A percentile compares a stretch with the other conserved stretches of the same genome.
Evolutionary conservation across 1,139 yeast genomes (phyloP).

Genomic region (Yamadazyma jaroonii): DNA sequence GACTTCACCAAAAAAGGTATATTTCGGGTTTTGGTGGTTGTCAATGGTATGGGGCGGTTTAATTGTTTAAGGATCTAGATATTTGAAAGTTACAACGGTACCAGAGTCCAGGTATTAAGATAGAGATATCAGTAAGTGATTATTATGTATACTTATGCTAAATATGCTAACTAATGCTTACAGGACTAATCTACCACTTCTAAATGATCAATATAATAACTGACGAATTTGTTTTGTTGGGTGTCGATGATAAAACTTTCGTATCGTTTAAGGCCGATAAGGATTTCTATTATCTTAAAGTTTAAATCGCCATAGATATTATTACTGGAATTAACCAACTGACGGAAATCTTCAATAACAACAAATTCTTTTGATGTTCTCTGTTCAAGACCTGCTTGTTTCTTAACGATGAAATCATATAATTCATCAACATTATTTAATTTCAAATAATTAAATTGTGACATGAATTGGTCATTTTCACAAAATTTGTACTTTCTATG

Average conservation of each 20-base stretch:
- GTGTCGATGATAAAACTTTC: slow-evolving; percentile 10
- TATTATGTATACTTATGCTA: too few relatives aligned
- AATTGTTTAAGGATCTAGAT: too few relatives aligned
- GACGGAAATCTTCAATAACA: slow-evolving; percentile 15
- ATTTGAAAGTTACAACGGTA: too few relatives aligned
- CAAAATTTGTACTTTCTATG: background rate
- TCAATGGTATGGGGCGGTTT: too few relatives aligned
- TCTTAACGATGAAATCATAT: background rate
- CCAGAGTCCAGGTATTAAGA: too few relatives aligned
- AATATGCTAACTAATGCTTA: too few relatives aligned
- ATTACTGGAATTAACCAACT: slow-evolving; percentile 10
- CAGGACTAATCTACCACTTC: background rate
- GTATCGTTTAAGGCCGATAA: slow-evolving; percentile 7
- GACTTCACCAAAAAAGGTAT: too few relatives aligned
- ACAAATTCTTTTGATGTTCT: slow-evolving; percentile 2
- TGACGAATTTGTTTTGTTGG: slow-evolving; percentile 9
- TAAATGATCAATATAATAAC: slow-evolving; percentile 7
- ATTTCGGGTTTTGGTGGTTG: too few relatives aligned
- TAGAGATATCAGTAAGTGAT: too few relatives aligned
- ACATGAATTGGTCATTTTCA: slow-evolving; percentile 6
- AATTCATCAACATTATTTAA: slow-evolving; percentile 7
- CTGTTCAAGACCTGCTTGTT: background rate
- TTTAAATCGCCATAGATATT: slow-evolving; percentile 13
- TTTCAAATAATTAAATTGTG: slow-evolving; percentile 16
- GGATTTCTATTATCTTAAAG: slow-evolving; percentile 12